Evolutionary conservation across 1,284 basidiomycete species (phyloP).

Genomic region (Schizophyllum commune): DNA sequence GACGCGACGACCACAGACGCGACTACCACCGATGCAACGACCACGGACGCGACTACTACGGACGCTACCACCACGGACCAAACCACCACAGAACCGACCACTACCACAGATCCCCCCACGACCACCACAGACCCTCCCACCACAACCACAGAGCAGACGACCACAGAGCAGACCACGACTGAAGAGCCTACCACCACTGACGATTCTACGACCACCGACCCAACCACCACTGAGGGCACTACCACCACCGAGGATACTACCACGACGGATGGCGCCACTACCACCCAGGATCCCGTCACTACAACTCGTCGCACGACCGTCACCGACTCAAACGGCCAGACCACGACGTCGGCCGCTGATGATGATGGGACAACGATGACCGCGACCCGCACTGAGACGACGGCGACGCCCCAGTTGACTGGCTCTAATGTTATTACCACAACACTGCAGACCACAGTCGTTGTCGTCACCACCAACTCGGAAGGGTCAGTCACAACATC

Average conservation of each 20-base stretch:
- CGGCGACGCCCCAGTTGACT: neutral
- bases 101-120: neutral
- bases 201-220: neutral
- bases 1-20: neutral
- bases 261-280: neutral
- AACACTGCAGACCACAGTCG: constrained; percentile 45
- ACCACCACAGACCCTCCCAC: neutral
- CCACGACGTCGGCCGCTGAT: neutral
- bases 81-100: neutral
- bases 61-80: neutral
- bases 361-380: neutral
- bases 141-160: neutral
- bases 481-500: constrained; percentile 41
- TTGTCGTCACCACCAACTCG: constrained; percentile 51
- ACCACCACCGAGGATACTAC: neutral
- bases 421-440: constrained; percentile 30
- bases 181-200: neutral
- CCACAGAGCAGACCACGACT: neutral
- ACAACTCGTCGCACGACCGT: neutral
- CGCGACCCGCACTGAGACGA: neutral
- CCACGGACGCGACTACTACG: neutral
- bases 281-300: neutral
- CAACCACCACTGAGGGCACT: neutral
- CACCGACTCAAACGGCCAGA: neutral
- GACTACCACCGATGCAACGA: neutral